Evolutionary conservation across 1,284 basidiomycete species (phyloP).

Genomic region (Marasmius oreades): DNA sequence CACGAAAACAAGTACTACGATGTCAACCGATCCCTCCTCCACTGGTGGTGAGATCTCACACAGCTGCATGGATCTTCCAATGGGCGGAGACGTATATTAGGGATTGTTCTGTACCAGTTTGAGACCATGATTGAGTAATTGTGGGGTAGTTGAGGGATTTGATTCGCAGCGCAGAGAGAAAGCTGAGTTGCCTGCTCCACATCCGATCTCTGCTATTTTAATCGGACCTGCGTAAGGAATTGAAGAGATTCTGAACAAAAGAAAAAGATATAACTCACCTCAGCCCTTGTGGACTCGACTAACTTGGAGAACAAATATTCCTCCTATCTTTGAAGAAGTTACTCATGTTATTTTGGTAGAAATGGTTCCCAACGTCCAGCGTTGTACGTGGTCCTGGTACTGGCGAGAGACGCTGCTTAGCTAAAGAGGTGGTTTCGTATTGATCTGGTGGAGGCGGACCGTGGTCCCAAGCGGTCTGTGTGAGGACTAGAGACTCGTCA

Average conservation of each 20-base stretch:
- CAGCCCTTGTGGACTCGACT: conserved; percentile 60
- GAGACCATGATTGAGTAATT: conserved; percentile 92
- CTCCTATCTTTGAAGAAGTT: conserved; percentile 93
- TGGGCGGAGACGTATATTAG: conserved; percentile 65
- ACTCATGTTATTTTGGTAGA: conserved; percentile 73
- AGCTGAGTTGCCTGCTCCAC: conserved; percentile 93
- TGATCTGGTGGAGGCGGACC: conserved; percentile 83
- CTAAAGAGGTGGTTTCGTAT: conserved; percentile 65
- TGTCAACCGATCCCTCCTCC: conserved; percentile 65
- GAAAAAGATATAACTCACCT: conserved; percentile 41
- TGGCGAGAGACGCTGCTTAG: conserved; percentile 63
- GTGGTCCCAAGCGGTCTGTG: conserved; percentile 86
- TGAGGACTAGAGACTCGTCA: conserved; percentile 62
- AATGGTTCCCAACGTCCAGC: conserved; percentile 52
- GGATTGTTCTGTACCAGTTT: conserved; percentile 84
- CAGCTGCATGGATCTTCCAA: conserved; percentile 75
- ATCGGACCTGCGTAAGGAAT: conserved; percentile 66
- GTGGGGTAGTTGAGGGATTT: conserved; percentile 81
- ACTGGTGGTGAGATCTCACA: conserved; percentile 89
- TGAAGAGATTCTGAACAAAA: conserved; percentile 2
- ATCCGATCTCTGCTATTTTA: conserved; percentile 81
- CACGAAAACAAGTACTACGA: conserved; percentile 93
- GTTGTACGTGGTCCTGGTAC: conserved; percentile 74
- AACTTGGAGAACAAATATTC: conserved; percentile 95
- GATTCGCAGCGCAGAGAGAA: conserved; percentile 84